Percentiles rank a stretch among this genome's conserved stretches.
Evolutionary conservation across 768 basidiomycete species (phyloP).

Genomic region (Holtermannia corniformis): DNA sequence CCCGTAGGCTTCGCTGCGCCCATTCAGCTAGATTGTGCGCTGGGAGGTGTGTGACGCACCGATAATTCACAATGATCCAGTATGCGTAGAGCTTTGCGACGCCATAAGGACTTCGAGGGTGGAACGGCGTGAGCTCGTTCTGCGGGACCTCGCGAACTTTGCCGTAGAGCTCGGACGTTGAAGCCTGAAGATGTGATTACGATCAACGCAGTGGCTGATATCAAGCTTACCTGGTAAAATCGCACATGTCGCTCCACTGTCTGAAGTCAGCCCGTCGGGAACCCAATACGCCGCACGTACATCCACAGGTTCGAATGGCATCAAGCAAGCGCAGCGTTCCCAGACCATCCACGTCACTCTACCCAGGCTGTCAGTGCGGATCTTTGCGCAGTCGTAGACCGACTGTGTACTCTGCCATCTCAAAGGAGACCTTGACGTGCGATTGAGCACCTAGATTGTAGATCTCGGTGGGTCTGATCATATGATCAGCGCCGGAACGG

Average conservation of each 20-base stretch:
- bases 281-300: background rate
- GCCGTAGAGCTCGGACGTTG: constrained; percentile 93
- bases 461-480: constrained; percentile 66
- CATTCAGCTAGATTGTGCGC: constrained; percentile 89
- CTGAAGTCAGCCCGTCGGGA: too few species aligned
- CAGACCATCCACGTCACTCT: constrained; percentile 86
- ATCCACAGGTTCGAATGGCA: constrained; percentile 87
- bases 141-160: constrained; percentile 94
- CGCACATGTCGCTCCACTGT: constrained; percentile 74
- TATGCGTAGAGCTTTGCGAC: constrained; percentile 67
- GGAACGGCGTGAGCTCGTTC: constrained; percentile 92
- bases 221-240: too few species aligned
- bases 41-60: constrained; percentile 46
- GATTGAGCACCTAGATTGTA: constrained; percentile 98
- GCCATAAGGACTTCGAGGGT: constrained; percentile 95
- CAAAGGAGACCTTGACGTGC: constrained; percentile 98
- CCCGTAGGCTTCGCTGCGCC: constrained; percentile 77
- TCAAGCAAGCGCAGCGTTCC: constrained; percentile 93
- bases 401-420: constrained; percentile 94
- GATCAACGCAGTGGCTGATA: too few species aligned
- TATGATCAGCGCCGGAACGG: background rate
- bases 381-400: too few species aligned
- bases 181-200: too few species aligned
- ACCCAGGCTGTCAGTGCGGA: background rate
- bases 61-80: constrained; percentile 44